phyloP scores from a whole-genome alignment of 148 eudicot genomes.

The Nyssa sinensis region DNA sequence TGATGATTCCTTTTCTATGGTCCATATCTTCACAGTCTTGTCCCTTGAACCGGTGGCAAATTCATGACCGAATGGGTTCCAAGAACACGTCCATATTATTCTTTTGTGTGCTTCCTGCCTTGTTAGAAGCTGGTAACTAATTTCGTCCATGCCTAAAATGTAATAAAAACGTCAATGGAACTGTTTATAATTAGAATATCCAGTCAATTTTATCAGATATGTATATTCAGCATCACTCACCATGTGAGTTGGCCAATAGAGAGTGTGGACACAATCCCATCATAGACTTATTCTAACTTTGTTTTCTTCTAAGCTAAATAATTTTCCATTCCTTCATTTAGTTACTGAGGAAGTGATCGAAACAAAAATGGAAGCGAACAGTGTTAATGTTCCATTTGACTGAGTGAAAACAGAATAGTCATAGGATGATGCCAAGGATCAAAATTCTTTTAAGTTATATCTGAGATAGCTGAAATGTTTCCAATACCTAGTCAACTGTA shows the following conservation, averaged over 20 bases:
- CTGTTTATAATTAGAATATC: background rate
- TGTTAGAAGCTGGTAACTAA: conserved; percentile 50
- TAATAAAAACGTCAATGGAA: background rate
- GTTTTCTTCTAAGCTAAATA: background rate
- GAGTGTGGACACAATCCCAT: background rate
- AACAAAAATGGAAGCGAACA: background rate
- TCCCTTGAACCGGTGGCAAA: conserved; percentile 96
- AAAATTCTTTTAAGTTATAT: too few species aligned
- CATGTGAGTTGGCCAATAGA: background rate
- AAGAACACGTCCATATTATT: conserved; percentile 92
- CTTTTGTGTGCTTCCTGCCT: conserved; percentile 94
- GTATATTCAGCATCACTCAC: background rate
- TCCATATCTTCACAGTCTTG: conserved; percentile 88
- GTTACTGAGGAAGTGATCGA: background rate
- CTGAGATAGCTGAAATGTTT: too few species aligned
- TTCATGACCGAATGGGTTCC: conserved; percentile 87
- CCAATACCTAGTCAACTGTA: too few species aligned
- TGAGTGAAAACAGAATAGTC: background rate
- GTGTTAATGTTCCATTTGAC: background rate
- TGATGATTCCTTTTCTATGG: conserved; percentile 44
- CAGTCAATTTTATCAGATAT: background rate
- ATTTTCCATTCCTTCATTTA: background rate
- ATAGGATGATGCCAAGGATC: too few species aligned
- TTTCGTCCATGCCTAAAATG: conserved; percentile 49
- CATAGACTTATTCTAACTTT: background rate